Evolutionary conservation across 225 moss, liverwort and hornwort genomes (phyloP).

Genomic region (Pseudoscleropodium purum): DNA sequence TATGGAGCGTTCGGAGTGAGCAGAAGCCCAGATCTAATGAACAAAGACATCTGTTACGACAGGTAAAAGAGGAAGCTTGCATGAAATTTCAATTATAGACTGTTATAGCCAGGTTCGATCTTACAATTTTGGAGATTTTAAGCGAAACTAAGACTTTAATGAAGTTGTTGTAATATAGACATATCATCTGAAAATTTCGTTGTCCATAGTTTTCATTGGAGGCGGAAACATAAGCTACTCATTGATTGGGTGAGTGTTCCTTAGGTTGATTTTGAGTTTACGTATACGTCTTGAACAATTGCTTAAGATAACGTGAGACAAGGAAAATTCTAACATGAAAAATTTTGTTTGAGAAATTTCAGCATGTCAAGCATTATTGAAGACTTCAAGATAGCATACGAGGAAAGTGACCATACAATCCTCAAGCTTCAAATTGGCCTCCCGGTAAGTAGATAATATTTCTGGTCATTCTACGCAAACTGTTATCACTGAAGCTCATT

Average conservation of each 20-base stretch:
- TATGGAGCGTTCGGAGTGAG: slow-evolving; percentile 78
- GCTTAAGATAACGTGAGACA: no score
- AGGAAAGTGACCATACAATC: slow-evolving; percentile 46
- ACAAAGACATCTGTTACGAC: slow-evolving; percentile 48
- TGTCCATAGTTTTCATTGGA: not conserved
- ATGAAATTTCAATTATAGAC: not conserved
- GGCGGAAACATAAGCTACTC: not conserved
- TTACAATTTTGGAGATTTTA: not conserved
- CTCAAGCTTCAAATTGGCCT: slow-evolving; percentile 73
- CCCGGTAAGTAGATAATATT: slow-evolving; percentile 24
- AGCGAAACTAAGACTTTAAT: not conserved
- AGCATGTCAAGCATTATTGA: slow-evolving; percentile 63
- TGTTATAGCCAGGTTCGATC: not conserved
- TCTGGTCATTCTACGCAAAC: not conserved
- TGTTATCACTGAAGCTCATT: not conserved
- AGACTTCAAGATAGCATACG: slow-evolving; percentile 61
- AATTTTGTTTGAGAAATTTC: not conserved
- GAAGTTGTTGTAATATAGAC: not conserved
- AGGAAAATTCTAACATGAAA: not conserved
- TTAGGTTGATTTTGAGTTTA: not conserved
- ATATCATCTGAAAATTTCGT: not conserved
- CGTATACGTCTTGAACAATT: not conserved
- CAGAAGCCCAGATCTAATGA: slow-evolving; percentile 62
- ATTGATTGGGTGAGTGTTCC: not conserved
- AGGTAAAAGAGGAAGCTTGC: slow-evolving; percentile 14